phyloP scores from a whole-genome alignment of 2,329 filamentous ascomycete genomes.

The Dendrostoma leiphaemia region DNA sequence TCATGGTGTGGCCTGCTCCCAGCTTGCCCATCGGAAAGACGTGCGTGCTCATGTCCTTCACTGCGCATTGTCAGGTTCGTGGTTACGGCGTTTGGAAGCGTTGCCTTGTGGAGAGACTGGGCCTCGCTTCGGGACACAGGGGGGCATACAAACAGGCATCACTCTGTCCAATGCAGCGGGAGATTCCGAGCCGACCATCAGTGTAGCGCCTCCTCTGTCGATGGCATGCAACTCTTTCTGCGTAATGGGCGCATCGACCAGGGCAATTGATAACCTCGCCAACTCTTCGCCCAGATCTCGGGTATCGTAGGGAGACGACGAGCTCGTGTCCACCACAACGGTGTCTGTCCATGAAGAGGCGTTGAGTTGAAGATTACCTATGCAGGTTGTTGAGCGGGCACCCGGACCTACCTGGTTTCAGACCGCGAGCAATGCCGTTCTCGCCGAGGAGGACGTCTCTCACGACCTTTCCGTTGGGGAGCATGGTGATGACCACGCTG shows the following conservation, averaged over 20 bases:
- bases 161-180: neutral
- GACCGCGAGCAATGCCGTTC: neutral
- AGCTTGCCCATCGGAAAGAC: constrained; percentile 2
- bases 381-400: neutral
- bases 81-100: too few species aligned
- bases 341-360: neutral
- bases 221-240: constrained; percentile 1
- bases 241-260: constrained; percentile 1
- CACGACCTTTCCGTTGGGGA: neutral
- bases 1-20: neutral
- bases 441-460: neutral
- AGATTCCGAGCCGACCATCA: neutral
- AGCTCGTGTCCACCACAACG: constrained; percentile 1
- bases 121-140: too few species aligned
- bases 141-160: too few species aligned
- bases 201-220: neutral
- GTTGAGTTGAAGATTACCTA: too few species aligned
- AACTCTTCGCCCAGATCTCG: neutral
- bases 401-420: neutral
- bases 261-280: neutral
- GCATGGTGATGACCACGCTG: neutral
- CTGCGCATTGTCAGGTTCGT: too few species aligned
- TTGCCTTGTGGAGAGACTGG: too few species aligned
- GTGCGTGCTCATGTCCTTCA: neutral
- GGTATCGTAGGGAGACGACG: neutral